Evolutionary conservation across 148 eudicot genomes (phyloP).

Genomic region (Vaccinium vitisidaea): DNA sequence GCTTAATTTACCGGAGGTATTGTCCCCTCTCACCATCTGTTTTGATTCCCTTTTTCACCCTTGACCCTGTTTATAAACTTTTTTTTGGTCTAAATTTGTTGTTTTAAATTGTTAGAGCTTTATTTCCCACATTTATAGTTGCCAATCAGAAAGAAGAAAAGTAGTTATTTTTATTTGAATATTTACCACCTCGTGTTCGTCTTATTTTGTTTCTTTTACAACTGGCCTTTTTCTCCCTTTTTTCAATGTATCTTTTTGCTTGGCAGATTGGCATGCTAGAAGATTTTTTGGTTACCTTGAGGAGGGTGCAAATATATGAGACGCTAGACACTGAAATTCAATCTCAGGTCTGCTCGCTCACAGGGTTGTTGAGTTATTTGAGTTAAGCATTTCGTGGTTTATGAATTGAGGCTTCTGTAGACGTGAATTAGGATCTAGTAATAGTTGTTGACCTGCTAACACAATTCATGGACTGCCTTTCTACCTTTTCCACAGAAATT

Average conservation of each 20-base stretch:
- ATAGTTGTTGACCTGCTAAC: slow-evolving; percentile 6
- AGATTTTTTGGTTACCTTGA: slow-evolving; percentile 50
- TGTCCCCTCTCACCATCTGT: slow-evolving; percentile 18
- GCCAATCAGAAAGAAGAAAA: not conserved
- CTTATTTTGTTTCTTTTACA: not conserved
- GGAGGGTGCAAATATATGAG: slow-evolving; percentile 50
- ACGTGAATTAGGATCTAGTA: not conserved
- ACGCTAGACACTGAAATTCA: slow-evolving; percentile 32
- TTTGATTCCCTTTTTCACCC: not conserved
- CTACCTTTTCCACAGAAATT: slow-evolving; percentile 43
- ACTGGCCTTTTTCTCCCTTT: not conserved
- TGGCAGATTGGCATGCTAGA: slow-evolving; percentile 58
- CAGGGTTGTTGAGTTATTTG: slow-evolving; percentile 13
- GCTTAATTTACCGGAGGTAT: slow-evolving; percentile 53
- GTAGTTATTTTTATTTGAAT: not conserved
- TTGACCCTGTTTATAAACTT: not conserved
- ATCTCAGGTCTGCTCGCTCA: slow-evolving; percentile 57
- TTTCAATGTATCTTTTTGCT: slow-evolving; percentile 12
- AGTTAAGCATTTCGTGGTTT: not conserved
- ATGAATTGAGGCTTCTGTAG: not conserved
- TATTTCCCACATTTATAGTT: not conserved
- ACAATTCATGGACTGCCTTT: slow-evolving; percentile 19
- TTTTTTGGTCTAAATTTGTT: not conserved
- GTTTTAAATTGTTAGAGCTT: not conserved
- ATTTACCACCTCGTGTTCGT: not conserved